Conservation (phyloP, 2,329 filamentous ascomycete species). For the Neurospora crassa region DNA sequence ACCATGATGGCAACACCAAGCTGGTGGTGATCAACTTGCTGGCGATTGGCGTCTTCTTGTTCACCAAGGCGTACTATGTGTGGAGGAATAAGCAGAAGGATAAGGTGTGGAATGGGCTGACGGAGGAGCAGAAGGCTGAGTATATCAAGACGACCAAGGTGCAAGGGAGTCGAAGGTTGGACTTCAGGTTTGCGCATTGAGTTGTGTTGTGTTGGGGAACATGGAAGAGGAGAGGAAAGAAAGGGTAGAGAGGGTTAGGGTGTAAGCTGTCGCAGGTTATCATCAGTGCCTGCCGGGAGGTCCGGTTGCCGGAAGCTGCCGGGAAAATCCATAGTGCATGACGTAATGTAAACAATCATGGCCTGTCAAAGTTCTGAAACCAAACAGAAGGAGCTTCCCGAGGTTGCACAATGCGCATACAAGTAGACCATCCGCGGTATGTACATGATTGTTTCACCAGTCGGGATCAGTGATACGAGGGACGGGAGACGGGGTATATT, state of each 20-base stretch:
- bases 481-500: background rate
- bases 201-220: background rate
- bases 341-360: background rate
- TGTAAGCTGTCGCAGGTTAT: background rate
- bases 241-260: background rate
- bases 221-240: background rate
- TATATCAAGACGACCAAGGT: constrained; percentile 37
- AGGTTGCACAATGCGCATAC: no score
- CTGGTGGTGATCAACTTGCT: constrained; percentile 40
- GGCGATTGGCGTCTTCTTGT: constrained; percentile 40
- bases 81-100: constrained; percentile 38
- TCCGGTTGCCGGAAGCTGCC: background rate
- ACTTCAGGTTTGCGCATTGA: constrained; percentile 33
- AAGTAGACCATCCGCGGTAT: background rate
- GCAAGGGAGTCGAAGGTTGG: constrained; percentile 34
- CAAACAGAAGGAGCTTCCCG: background rate
- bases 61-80: constrained; percentile 44
- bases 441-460: background rate
- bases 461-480: background rate
- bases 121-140: constrained; percentile 33
- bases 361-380: background rate
- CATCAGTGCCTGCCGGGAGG: no score
- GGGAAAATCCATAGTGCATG: background rate
- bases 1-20: constrained; percentile 43
- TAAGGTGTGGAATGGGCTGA: constrained; percentile 37